Evolutionary conservation across 164 flowering plant species (phyloP).

Genomic region (Stephania yunnanensis): DNA sequence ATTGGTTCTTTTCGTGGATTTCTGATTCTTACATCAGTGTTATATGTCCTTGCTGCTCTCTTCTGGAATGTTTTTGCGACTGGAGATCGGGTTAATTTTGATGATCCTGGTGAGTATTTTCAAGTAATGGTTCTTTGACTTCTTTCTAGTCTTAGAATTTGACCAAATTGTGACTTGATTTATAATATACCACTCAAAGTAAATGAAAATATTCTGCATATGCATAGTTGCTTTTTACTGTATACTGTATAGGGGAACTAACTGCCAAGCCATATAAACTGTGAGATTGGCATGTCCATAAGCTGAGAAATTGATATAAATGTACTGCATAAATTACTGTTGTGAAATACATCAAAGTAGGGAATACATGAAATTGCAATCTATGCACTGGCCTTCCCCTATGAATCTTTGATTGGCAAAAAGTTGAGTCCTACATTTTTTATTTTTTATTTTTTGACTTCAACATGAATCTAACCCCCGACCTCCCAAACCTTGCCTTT

Average conservation of each 20-base stretch:
- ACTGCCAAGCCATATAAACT: too few relatives aligned
- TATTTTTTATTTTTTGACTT: too few relatives aligned
- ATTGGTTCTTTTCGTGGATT: slow-evolving; percentile 88
- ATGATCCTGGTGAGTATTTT: slow-evolving; percentile 37
- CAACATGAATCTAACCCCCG: too few relatives aligned
- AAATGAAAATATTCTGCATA: not conserved
- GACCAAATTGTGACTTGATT: not conserved
- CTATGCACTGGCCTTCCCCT: not conserved
- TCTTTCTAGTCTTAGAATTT: not conserved
- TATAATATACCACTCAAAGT: not conserved
- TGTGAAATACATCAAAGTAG: not conserved
- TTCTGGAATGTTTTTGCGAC: slow-evolving; percentile 72
- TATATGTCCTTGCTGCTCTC: slow-evolving; percentile 69
- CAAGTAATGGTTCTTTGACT: not conserved
- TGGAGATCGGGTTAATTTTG: slow-evolving; percentile 76
- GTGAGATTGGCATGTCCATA: too few relatives aligned
- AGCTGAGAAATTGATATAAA: not conserved
- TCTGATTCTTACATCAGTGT: slow-evolving; percentile 62
- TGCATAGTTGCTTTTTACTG: not conserved
- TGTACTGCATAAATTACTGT: not conserved
- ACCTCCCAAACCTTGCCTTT: too few relatives aligned
- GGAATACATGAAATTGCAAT: not conserved
- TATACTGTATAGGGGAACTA: too few relatives aligned
- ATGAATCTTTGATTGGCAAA: too few relatives aligned
- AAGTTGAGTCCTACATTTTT: too few relatives aligned